Percentiles rank a stretch among this genome's conserved stretches.
Evolutionary conservation across 2,329 filamentous ascomycete genomes (phyloP).

Genomic region (Pestalotiopsis sp.): DNA sequence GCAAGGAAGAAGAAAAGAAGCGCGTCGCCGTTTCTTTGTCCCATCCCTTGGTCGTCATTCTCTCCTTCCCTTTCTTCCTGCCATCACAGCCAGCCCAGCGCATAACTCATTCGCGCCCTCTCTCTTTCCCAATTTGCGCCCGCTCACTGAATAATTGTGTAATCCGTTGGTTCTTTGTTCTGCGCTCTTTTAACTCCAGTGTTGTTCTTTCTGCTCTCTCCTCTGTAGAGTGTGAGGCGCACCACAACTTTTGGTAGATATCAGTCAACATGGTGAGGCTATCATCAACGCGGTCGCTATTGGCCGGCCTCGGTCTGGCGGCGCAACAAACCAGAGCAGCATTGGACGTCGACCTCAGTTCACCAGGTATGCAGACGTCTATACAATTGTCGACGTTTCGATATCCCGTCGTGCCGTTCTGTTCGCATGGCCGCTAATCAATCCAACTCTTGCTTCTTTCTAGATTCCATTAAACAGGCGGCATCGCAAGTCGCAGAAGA

Average conservation of each 20-base stretch:
- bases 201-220: background rate
- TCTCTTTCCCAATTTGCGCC: background rate
- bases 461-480: constrained; percentile 49
- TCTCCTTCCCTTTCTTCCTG: background rate
- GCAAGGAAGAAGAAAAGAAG: background rate
- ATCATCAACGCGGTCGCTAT: constrained; percentile 19
- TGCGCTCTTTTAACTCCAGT: background rate
- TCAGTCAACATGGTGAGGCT: constrained; percentile 25
- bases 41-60: background rate
- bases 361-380: constrained; percentile 25
- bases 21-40: background rate
- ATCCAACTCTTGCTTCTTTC: background rate
- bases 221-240: background rate
- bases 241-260: background rate
- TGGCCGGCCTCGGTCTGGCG: constrained; percentile 28
- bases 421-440: background rate
- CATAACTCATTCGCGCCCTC: background rate
- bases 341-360: constrained; percentile 31
- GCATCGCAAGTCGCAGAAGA: constrained; percentile 53
- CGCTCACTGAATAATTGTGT: background rate
- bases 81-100: background rate
- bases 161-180: background rate
- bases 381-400: background rate
- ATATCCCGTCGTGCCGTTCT: background rate
- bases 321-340: constrained; percentile 25